These are phyloP conservation scores for Leccinum griseonigrum DNA, from an alignment of 1,284 basidiomycete species.

Conservation along the genomic window DNA sequence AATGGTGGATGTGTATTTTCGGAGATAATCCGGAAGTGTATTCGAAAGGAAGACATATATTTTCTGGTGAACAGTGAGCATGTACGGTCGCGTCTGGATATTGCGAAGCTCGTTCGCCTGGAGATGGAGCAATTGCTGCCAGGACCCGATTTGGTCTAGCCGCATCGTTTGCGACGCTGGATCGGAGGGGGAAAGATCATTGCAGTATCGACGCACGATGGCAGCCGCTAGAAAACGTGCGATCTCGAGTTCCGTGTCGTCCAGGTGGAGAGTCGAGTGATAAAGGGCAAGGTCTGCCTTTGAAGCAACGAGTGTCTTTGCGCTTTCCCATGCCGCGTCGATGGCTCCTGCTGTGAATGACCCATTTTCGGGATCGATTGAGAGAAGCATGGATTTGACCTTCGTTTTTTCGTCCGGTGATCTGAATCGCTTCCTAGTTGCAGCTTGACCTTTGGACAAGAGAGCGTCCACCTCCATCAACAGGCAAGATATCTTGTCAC, in stretches of 20 bases:
- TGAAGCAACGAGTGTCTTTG: slow-evolving; percentile 23
- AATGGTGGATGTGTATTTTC: slow-evolving; percentile 41
- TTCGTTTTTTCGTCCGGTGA: slow-evolving; percentile 31
- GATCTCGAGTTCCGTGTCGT: slow-evolving; percentile 52
- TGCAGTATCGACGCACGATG: slow-evolving; percentile 39
- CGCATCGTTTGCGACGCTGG: slow-evolving; percentile 1
- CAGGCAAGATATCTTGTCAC: slow-evolving; percentile 32
- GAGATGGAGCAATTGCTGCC: slow-evolving; percentile 38
- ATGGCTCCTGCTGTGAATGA: slow-evolving; percentile 31
- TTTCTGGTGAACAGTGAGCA: slow-evolving; percentile 44
- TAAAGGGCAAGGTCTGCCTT: slow-evolving; percentile 19
- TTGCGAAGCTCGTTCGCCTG: slow-evolving; percentile 50
- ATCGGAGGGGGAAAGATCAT: slow-evolving; percentile 15
- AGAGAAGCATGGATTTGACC: slow-evolving; percentile 13
- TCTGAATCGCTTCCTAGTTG: slow-evolving; percentile 31
- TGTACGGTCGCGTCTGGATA: slow-evolving; percentile 39
- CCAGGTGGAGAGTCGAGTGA: slow-evolving; percentile 32
- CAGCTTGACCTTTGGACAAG: slow-evolving; percentile 33
- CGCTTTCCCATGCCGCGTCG: slow-evolving; percentile 35
- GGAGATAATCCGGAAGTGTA: slow-evolving; percentile 33
- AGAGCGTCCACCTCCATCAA: slow-evolving; percentile 32
- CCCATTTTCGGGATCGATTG: slow-evolving; percentile 6
- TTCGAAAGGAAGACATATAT: slow-evolving; percentile 47
- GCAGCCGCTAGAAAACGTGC: slow-evolving; percentile 48
- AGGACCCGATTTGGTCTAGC: slow-evolving; percentile 6